phyloP scores from a whole-genome alignment of 306 rosid genomes.

The Acacia crassicarpa region DNA sequence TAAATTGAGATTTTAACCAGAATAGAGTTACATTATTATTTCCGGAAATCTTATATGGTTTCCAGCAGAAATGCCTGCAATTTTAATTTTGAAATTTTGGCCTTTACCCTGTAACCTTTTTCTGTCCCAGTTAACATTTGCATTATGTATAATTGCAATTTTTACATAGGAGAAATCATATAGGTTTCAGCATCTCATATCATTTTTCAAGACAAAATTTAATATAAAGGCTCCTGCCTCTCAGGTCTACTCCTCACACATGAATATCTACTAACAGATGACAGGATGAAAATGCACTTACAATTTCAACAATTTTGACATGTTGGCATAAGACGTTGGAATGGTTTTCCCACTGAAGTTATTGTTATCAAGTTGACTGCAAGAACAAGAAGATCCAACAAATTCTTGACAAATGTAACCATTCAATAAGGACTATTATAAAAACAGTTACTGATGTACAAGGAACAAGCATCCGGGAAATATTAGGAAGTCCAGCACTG shows the following conservation, averaged over 20 bases:
- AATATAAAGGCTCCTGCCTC: conserved; percentile 16
- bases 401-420: not conserved
- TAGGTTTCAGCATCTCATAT: not conserved
- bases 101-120: not conserved
- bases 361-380: conserved; percentile 93
- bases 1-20: not conserved
- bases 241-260: not conserved
- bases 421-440: not conserved
- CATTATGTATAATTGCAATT: not conserved
- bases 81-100: not conserved
- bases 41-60: not conserved
- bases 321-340: conserved; percentile 64
- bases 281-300: conserved; percentile 47
- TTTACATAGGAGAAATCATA: not conserved
- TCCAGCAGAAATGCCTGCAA: not conserved
- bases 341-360: conserved; percentile 68
- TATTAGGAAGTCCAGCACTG: not conserved
- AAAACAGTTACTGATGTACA: not conserved
- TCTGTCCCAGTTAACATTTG: not conserved
- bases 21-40: not conserved
- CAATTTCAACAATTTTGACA: conserved; percentile 68
- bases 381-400: conserved; percentile 33
- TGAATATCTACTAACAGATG: conserved; percentile 11
- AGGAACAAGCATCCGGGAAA: not conserved
- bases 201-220: not conserved